Conservation (phyloP, 148 eudicot genomes). For the Talinum fruticosum region DNA sequence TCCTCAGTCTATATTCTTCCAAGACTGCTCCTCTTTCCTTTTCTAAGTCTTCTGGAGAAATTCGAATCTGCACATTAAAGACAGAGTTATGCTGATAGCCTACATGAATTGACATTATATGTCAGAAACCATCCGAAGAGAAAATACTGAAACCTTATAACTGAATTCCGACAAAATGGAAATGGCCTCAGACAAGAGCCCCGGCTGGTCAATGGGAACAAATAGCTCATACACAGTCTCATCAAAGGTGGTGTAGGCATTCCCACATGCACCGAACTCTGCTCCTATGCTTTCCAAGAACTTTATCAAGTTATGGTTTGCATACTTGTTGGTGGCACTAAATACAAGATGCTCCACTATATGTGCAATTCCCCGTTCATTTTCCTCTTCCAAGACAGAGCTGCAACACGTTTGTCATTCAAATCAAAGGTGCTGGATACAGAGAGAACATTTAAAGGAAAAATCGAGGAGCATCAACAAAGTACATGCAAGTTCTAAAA, state of each 20-base stretch:
- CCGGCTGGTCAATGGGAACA: slow-evolving; percentile 90
- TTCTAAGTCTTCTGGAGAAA: slow-evolving; percentile 69
- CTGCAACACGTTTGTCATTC: slow-evolving; percentile 22
- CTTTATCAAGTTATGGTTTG: slow-evolving; percentile 79
- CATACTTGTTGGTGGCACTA: slow-evolving; percentile 53
- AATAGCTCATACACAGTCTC: slow-evolving; percentile 83
- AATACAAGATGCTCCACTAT: slow-evolving; percentile 1
- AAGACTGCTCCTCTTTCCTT: slow-evolving; percentile 89
- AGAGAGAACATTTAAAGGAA: not conserved
- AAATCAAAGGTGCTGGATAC: not conserved
- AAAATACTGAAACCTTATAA: slow-evolving; percentile 49
- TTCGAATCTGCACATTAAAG: slow-evolving; percentile 47
- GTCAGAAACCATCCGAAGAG: not conserved
- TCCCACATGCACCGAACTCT: slow-evolving; percentile 89
- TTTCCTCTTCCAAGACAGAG: slow-evolving; percentile 76
- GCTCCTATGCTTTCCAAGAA: slow-evolving; percentile 94
- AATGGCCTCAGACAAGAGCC: slow-evolving; percentile 73
- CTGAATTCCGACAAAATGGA: slow-evolving; percentile 80
- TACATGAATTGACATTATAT: not conserved
- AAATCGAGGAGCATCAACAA: not conserved
- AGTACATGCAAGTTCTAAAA: too few species aligned
- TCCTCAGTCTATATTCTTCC: slow-evolving; percentile 69
- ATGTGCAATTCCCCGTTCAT: slow-evolving; percentile 88
- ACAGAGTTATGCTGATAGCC: not conserved
- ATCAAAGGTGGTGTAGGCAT: slow-evolving; percentile 80